phyloP scores from a whole-genome alignment of 2,329 filamentous ascomycete genomes.

The Penicillium brevicompactum region DNA sequence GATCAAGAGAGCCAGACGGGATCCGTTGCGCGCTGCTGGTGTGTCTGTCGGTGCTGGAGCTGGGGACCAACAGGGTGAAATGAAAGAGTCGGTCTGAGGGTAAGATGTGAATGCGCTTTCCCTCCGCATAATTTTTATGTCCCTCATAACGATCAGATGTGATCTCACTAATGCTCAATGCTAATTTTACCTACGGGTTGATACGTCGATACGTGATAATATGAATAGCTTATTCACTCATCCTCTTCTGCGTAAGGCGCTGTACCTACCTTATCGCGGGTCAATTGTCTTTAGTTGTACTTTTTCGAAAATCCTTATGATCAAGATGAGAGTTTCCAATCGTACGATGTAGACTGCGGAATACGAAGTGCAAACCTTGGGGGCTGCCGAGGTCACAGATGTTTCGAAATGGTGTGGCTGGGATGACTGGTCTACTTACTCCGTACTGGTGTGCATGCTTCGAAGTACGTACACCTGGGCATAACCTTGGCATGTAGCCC shows the following conservation, averaged over 20 bases:
- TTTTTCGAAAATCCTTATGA: too few relatives aligned
- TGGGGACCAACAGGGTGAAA: slow-evolving; percentile 8
- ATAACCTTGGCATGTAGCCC: too few relatives aligned
- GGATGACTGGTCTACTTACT: too few relatives aligned
- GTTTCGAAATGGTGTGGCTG: too few relatives aligned
- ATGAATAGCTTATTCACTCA: background rate
- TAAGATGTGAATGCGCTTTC: background rate
- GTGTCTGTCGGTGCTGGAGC: background rate
- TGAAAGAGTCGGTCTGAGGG: slow-evolving; percentile 9
- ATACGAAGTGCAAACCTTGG: too few relatives aligned
- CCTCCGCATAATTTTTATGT: background rate
- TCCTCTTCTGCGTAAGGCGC: background rate
- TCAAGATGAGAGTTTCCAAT: too few relatives aligned
- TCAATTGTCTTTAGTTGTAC: too few relatives aligned
- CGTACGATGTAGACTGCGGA: too few relatives aligned
- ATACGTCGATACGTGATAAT: slow-evolving; percentile 5
- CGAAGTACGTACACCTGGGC: too few relatives aligned
- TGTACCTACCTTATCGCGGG: background rate
- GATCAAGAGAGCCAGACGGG: slow-evolving; percentile 27
- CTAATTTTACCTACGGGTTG: background rate
- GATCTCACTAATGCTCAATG: background rate
- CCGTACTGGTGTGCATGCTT: too few relatives aligned
- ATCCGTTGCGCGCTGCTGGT: slow-evolving; percentile 9
- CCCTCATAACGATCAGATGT: background rate
- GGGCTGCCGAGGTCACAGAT: too few relatives aligned